phyloP scores from a whole-genome alignment of 345 rosid species.

The Hypericum perforatum region DNA sequence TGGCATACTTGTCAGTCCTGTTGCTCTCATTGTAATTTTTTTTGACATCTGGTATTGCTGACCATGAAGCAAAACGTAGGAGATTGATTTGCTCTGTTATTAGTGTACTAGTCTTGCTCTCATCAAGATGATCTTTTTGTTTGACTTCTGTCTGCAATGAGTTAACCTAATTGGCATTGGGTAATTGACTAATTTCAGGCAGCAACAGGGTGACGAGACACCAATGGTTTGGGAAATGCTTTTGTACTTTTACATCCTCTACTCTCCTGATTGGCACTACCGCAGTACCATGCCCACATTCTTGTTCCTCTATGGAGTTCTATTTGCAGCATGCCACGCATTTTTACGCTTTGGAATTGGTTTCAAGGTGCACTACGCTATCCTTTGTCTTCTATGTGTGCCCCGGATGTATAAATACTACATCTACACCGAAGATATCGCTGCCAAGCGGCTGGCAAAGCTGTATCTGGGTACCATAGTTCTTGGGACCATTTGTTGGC shows the following conservation, averaged over 20 bases:
- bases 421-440: constrained; percentile 56
- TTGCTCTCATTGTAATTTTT: too few relatives aligned
- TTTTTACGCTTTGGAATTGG: constrained; percentile 54
- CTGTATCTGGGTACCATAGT: constrained; percentile 50
- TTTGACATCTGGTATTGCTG: too few relatives aligned
- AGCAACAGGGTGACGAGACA: constrained; percentile 94
- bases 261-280: constrained; percentile 99
- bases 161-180: neutral
- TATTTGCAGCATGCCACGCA: constrained; percentile 62
- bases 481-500: constrained; percentile 61
- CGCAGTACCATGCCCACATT: constrained; percentile 91
- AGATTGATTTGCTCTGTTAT: too few relatives aligned
- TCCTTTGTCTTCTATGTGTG: constrained; percentile 73
- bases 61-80: too few relatives aligned
- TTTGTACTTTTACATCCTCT: constrained; percentile 81
- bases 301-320: constrained; percentile 79
- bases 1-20: too few relatives aligned
- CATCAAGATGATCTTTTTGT: neutral
- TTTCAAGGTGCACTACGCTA: constrained; percentile 76
- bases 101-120: too few relatives aligned
- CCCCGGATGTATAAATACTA: constrained; percentile 97
- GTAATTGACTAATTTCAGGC: constrained; percentile 31
- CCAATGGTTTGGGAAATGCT: constrained; percentile 99
- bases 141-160: neutral
- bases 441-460: constrained; percentile 69